Evolutionary conservation across 495 filamentous ascomycete species (phyloP), one percentile per base, ranked within the genome.

Genomic region (Penicillium maclennaniae): DNA sequence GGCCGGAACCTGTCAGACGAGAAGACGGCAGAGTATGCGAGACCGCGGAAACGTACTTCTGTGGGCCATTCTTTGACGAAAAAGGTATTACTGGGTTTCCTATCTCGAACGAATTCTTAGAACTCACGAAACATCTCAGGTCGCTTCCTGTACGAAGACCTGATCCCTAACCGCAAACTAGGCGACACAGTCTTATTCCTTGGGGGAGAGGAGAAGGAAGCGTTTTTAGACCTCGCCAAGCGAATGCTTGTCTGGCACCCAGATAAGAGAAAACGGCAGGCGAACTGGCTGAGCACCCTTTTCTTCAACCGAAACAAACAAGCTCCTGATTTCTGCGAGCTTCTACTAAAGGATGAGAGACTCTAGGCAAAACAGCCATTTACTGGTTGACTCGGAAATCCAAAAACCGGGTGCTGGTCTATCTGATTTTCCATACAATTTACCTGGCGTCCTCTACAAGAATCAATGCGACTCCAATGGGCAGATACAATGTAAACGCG

Each of bases 231-330:
- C 55, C 65, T 76, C 47, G 68, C 61, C 54, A 67, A 61, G 52
- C 58, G 47, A 60, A 77, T 75, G 68, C 71, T 76, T 62, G 49
- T 58, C 57, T 72, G 65, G 71, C 55, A 66, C 55, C 66, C 60
- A 58, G 25, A 65, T 60, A 10, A 8, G 47, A 71, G 69, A 64
- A 69, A 62, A 60, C 60, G 45, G 69, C 69, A 44, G 65, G 61
- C 28, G 66, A 74, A 63, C 50, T 74, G 56, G 61, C 55, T n/a
- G 38, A 10, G 44, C 69, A 72, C 52, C 63, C 60, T 54, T 72
- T 72, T 60, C 67, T 74, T 61, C 61, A 70, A 62, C 55, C 48
- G 59, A 68, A 67, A 53, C 45, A 65, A 62, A 55, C 27, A 61
- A 64, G 51, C 51, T 38, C 49, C 51, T 67, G 55, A 63, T 60